Percentiles rank a stretch among this genome's conserved stretches.
phyloP scores from a whole-genome alignment of 805 yeast species.

The Yamadazyma akitaensis region DNA sequence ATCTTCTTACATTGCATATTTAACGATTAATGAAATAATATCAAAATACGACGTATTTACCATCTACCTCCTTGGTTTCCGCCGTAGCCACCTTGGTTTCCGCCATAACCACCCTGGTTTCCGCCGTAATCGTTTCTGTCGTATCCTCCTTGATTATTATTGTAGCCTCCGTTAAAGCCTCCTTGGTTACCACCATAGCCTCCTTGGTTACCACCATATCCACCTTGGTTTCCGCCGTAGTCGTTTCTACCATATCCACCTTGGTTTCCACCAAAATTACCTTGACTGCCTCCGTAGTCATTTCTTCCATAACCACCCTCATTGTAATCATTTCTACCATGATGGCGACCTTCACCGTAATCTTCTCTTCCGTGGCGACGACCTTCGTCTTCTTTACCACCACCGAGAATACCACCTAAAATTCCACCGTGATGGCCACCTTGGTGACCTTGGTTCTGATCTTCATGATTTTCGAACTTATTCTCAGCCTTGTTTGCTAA shows the following conservation, averaged over 20 bases:
- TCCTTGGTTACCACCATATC: conserved; percentile 10
- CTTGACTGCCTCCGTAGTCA: background rate
- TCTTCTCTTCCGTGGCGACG: conserved; percentile 6
- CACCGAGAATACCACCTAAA: conserved; percentile 18
- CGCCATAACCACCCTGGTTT: conserved; percentile 16
- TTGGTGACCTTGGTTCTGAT: conserved; percentile 15
- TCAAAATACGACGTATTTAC: conserved; percentile 1
- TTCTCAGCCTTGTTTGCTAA: conserved; percentile 42
- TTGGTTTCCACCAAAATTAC: conserved; percentile 1
- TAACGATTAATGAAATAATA: conserved; percentile 12
- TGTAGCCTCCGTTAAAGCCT: conserved; percentile 17
- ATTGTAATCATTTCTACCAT: conserved; percentile 8
- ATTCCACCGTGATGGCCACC: conserved; percentile 17
- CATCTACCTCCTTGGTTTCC: conserved; percentile 16
- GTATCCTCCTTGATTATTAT: conserved; percentile 10
- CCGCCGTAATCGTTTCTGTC: conserved; percentile 14
- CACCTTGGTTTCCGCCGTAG: conserved; percentile 15
- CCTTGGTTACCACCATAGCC: conserved; percentile 9
- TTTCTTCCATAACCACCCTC: conserved; percentile 8
- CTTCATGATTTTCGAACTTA: conserved; percentile 11
- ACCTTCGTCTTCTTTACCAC: conserved; percentile 10
- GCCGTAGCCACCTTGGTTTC: conserved; percentile 11
- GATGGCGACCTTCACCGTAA: background rate
- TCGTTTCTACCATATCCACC: conserved; percentile 13
- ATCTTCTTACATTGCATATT: conserved; percentile 6